Conservation (phyloP, 2,329 filamentous ascomycete species). For the Raffaelea arxii region DNA sequence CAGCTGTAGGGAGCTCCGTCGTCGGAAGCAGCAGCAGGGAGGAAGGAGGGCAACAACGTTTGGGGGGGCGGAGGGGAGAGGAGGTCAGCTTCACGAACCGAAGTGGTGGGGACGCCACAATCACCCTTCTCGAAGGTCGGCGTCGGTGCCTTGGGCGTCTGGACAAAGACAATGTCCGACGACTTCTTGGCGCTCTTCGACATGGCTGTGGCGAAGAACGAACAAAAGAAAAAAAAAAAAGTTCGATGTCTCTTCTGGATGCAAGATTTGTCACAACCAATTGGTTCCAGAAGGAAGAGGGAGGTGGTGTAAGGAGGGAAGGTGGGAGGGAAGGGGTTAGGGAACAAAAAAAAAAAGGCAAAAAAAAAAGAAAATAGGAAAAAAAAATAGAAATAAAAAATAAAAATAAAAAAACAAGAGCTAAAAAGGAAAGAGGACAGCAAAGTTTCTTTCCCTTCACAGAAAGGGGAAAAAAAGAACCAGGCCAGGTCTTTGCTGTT, state of each 20-base stretch:
- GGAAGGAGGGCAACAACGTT: too few species aligned
- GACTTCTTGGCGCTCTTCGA: slow-evolving; percentile 42
- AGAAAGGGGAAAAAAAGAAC: neutral
- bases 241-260: too few species aligned
- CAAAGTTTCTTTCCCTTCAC: neutral
- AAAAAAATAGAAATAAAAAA: neutral
- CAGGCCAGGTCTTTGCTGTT: too few species aligned
- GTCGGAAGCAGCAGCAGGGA: too few species aligned
- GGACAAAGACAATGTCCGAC: slow-evolving; percentile 56
- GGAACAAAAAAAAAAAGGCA: neutral
- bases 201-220: slow-evolving; percentile 22
- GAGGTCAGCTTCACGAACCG: too few species aligned
- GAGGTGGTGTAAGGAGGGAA: neutral
- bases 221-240: neutral
- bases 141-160: slow-evolving; percentile 41
- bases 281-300: neutral
- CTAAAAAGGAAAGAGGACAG: neutral
- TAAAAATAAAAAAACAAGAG: neutral
- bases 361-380: neutral
- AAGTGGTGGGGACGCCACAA: slow-evolving; percentile 46
- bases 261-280: too few species aligned
- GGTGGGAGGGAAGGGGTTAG: neutral
- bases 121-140: slow-evolving; percentile 40
- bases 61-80: too few species aligned
- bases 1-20: too few species aligned